These are phyloP conservation scores for Syncephalastrum contaminatum DNA, from an alignment of 371 early-diverging fungal genomes.

Conservation along the genomic window DNA sequence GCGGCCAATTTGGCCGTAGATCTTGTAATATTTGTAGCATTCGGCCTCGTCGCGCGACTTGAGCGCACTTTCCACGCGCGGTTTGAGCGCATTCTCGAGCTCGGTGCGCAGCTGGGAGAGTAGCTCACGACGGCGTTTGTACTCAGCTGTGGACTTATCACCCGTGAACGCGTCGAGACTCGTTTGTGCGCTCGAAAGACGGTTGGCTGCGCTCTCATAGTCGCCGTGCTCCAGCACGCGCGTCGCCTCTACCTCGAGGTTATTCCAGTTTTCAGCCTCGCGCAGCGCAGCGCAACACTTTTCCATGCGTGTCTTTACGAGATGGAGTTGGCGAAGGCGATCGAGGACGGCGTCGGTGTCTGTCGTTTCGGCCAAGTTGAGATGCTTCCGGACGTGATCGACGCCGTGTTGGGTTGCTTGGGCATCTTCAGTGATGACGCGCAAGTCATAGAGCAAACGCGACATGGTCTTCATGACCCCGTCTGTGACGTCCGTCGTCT, in stretches of 20 bases:
- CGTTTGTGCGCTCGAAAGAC: conserved; percentile 65
- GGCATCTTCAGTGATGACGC: conserved; percentile 59
- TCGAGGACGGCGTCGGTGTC: conserved; percentile 57
- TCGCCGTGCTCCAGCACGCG: conserved; percentile 60
- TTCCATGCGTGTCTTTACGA: conserved; percentile 73
- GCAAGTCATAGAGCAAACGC: conserved; percentile 63
- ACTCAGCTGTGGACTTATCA: conserved; percentile 61
- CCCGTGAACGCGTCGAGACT: conserved; percentile 57
- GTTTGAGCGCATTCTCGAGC: conserved; percentile 52
- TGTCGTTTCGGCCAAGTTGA: conserved; percentile 20
- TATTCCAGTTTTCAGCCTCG: conserved; percentile 79
- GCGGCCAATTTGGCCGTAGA: conserved; percentile 59
- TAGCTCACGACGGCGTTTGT: conserved; percentile 54
- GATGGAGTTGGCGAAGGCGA: conserved; percentile 63
- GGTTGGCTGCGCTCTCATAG: conserved; percentile 55
- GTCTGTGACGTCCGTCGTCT: conserved; percentile 50
- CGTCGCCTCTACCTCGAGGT: conserved; percentile 67
- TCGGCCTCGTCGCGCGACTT: conserved; percentile 53
- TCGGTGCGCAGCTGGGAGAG: conserved; percentile 54
- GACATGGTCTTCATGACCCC: conserved; percentile 59
- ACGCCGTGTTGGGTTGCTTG: conserved; percentile 49
- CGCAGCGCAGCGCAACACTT: conserved; percentile 48
- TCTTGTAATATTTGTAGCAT: conserved; percentile 48
- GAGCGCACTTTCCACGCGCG: conserved; percentile 51
- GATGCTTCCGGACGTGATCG: conserved; percentile 42